phyloP scores from a whole-genome alignment of 2,329 filamentous ascomycete species.

The Paraphoma sp. region DNA sequence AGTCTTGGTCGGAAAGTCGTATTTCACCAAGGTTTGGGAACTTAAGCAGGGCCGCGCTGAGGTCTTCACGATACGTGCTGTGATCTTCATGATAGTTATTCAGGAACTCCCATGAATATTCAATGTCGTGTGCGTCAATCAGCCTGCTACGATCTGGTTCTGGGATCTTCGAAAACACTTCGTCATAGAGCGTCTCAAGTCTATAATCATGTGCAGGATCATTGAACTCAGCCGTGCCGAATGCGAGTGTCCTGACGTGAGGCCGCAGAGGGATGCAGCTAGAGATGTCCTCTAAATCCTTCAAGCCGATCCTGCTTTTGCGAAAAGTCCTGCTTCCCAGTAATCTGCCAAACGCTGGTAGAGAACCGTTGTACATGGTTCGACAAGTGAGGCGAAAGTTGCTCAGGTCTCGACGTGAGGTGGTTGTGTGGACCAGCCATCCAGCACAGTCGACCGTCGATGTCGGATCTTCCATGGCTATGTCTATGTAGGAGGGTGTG shows the following conservation, averaged over 20 bases:
- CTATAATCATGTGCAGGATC: too few relatives aligned
- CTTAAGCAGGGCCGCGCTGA: too few relatives aligned
- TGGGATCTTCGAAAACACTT: background rate
- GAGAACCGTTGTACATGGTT: background rate
- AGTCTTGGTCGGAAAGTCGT: too few relatives aligned
- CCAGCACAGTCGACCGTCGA: background rate
- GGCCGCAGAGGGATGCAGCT: background rate
- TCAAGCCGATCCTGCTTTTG: background rate
- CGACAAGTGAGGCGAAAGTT: conserved; percentile 5
- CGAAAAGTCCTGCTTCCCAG: conserved; percentile 4
- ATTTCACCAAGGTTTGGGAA: too few relatives aligned
- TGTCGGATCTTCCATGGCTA: background rate
- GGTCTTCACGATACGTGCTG: too few relatives aligned
- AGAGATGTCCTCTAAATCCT: conserved; percentile 4
- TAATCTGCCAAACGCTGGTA: background rate
- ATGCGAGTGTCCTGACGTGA: conserved; percentile 5
- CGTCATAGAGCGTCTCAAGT: too few relatives aligned
- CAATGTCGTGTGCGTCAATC: background rate
- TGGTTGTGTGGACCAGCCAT: background rate
- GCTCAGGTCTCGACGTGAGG: conserved; percentile 1
- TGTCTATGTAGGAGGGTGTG: too few relatives aligned
- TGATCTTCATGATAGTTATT: too few relatives aligned
- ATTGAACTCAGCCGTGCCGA: conserved; percentile 1
- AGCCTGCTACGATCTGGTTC: too few relatives aligned
- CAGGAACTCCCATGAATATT: too few relatives aligned